phyloP scores from a whole-genome alignment of 2,329 filamentous ascomycete species.

The Phaeosphaeria sp. region DNA sequence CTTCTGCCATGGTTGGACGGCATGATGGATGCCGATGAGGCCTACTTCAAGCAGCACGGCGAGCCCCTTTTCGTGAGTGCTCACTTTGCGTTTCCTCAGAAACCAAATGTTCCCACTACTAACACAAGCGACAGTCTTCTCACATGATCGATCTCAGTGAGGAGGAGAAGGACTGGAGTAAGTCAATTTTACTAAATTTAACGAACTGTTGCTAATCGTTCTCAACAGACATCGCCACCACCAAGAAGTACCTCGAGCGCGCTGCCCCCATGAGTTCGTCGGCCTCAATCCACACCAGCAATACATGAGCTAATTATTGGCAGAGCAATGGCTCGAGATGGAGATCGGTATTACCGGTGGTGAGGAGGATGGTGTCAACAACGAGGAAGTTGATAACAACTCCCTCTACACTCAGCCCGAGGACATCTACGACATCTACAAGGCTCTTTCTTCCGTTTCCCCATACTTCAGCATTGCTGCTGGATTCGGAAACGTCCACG shows the following conservation, averaged over 20 bases:
- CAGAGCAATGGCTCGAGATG: conserved; percentile 86
- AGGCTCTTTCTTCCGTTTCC: conserved; percentile 82
- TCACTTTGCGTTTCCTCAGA: neutral
- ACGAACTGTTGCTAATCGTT: neutral
- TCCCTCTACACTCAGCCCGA: conserved; percentile 85
- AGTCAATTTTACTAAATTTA: neutral
- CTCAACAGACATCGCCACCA: conserved; percentile 75
- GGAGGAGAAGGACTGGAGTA: conserved; percentile 61
- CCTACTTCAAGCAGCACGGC: conserved; percentile 90
- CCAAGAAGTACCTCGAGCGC: conserved; percentile 77
- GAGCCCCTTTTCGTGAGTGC: conserved; percentile 20
- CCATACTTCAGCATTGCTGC: conserved; percentile 84
- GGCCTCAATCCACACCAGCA: neutral
- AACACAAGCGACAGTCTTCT: conserved; percentile 59
- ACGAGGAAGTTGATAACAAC: conserved; percentile 96
- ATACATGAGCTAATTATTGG: neutral
- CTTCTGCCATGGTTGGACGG: conserved; percentile 92
- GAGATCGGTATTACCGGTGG: conserved; percentile 85
- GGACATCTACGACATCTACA: conserved; percentile 43
- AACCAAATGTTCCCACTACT: neutral
- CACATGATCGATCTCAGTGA: conserved; percentile 98
- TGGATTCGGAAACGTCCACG: conserved; percentile 98
- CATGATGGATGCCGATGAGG: conserved; percentile 78
- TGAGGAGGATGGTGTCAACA: conserved; percentile 98
- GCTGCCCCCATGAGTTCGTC: conserved; percentile 87